These are phyloP conservation scores for Coemansia sp. DNA, from an alignment of 192 early-diverging fungal species.

Conservation along the genomic window DNA sequence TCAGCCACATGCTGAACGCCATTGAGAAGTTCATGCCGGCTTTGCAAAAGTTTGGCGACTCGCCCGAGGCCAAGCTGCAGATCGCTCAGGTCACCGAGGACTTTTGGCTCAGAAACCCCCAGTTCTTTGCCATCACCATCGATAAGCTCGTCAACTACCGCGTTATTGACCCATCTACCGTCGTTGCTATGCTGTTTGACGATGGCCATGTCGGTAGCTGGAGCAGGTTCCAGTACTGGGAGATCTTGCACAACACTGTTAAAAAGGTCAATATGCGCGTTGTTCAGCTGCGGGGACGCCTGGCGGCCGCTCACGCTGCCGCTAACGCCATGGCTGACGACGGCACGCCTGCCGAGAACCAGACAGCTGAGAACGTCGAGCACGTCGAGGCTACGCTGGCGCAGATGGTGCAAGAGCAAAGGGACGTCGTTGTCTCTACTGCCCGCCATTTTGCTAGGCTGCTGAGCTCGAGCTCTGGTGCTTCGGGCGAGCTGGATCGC, in stretches of 20 bases:
- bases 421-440: conserved; percentile 72
- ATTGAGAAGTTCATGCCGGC: conserved; percentile 74
- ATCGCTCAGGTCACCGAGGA: conserved; percentile 64
- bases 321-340: conserved; percentile 33
- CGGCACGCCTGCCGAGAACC: conserved; percentile 9
- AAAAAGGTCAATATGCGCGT: conserved; percentile 85
- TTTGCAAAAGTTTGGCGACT: conserved; percentile 36
- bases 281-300: conserved; percentile 39
- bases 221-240: conserved; percentile 72
- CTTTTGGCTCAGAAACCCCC: conserved; percentile 89
- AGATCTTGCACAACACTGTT: conserved; percentile 80
- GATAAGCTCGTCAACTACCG: conserved; percentile 96
- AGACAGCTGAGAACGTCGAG: conserved; percentile 48
- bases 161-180: conserved; percentile 79
- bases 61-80: conserved; percentile 65
- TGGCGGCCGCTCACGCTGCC: conserved; percentile 21
- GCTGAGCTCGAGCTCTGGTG: conserved; percentile 49
- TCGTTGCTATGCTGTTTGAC: conserved; percentile 78
- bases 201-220: conserved; percentile 32
- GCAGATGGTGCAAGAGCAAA: conserved; percentile 73
- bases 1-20: conserved; percentile 89
- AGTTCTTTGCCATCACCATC: conserved; percentile 87
- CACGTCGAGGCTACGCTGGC: conserved; percentile 64
- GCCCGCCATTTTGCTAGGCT: conserved; percentile 65
- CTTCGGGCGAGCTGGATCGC: conserved; percentile 61